Conservation (phyloP, 139 green algal genomes). For the Trebouxia sp. region DNA sequence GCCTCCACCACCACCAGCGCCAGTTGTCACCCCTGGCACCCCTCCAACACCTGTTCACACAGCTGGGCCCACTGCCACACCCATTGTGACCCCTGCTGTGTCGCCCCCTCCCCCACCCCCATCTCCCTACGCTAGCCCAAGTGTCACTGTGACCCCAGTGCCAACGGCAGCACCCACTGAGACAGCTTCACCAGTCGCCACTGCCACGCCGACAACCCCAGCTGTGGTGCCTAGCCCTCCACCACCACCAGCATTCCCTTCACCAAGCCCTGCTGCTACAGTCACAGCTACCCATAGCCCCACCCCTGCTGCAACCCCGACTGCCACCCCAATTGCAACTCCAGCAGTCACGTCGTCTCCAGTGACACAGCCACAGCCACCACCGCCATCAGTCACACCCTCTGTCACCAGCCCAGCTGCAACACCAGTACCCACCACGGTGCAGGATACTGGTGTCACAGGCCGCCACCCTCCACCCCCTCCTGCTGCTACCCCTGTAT, state of each 20-base stretch:
- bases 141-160: neutral
- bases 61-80: neutral
- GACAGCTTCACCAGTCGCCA: neutral
- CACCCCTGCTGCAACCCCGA: neutral
- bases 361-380: no score
- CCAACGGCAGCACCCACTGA: neutral
- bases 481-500: neutral
- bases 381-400: neutral
- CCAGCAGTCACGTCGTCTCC: neutral
- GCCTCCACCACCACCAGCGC: neutral
- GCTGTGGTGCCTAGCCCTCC: neutral
- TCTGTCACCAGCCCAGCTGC: neutral
- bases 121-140: neutral
- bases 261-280: neutral
- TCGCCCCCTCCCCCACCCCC: neutral
- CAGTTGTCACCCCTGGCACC: neutral
- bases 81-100: neutral
- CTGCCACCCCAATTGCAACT: neutral
- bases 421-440: no score
- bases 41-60: neutral
- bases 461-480: neutral
- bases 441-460: no score
- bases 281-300: neutral
- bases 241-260: neutral
- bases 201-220: neutral